phyloP scores from a whole-genome alignment of 2,329 filamentous ascomycete species.

The Reticulascus tulasneorum region DNA sequence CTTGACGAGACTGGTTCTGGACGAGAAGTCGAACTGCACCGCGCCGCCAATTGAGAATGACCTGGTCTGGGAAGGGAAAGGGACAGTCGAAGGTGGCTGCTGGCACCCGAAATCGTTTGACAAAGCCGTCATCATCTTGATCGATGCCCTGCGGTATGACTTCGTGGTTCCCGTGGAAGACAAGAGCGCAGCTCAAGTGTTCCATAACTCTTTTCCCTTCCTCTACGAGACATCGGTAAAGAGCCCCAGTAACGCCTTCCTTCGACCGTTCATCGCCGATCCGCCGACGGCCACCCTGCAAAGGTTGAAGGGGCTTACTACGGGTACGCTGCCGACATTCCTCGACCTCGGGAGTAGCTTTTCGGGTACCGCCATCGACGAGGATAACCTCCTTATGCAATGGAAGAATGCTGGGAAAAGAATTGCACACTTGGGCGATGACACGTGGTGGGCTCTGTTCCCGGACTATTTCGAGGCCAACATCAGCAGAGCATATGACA shows the following conservation, averaged over 20 bases:
- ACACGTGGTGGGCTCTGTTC: conserved; percentile 93
- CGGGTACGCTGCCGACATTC: conserved; percentile 91
- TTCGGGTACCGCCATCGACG: conserved; percentile 89
- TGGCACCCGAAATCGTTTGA: conserved; percentile 96
- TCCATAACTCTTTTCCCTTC: conserved; percentile 84
- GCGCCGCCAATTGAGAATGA: conserved; percentile 59
- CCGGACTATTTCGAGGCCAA: conserved; percentile 88
- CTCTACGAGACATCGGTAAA: conserved; percentile 76
- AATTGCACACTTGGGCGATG: conserved; percentile 92
- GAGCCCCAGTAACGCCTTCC: conserved; percentile 76
- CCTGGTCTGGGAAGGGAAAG: conserved; percentile 33
- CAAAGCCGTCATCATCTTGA: conserved; percentile 82
- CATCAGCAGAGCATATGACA: conserved; percentile 86
- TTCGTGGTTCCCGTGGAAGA: conserved; percentile 79
- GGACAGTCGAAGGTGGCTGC: conserved; percentile 64
- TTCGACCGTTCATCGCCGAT: conserved; percentile 94
- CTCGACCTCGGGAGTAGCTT: conserved; percentile 94
- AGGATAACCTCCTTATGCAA: conserved; percentile 75
- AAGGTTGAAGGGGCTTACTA: conserved; percentile 88
- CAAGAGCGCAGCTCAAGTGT: conserved; percentile 52
- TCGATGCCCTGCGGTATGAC: conserved; percentile 94
- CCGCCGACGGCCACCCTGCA: conserved; percentile 93
- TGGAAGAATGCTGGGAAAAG: conserved; percentile 62
- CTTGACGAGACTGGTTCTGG: conserved; percentile 76
- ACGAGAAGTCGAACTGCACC: conserved; percentile 69